Conservation (phyloP, 441 rosid species). For the Adansonia madagascariensis region DNA sequence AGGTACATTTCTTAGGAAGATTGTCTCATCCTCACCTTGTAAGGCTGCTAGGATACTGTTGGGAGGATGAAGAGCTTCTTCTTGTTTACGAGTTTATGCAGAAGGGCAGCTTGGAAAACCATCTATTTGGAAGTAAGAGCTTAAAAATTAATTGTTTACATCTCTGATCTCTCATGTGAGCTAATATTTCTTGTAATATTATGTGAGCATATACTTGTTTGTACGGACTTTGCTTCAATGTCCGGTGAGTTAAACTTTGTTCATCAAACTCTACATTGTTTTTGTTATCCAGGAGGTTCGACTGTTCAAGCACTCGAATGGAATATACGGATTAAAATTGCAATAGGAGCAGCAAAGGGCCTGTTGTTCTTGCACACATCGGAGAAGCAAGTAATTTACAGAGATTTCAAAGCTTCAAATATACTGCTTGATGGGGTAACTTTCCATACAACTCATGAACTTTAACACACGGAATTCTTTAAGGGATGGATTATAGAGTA, state of each 20-base stretch:
- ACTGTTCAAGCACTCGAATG: slow-evolving; percentile 78
- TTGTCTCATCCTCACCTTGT: slow-evolving; percentile 86
- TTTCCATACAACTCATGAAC: slow-evolving; percentile 10
- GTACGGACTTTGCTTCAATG: neutral
- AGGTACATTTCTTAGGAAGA: slow-evolving; percentile 76
- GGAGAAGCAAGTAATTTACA: slow-evolving; percentile 83
- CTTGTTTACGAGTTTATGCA: slow-evolving; percentile 89
- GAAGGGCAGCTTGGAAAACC: slow-evolving; percentile 91
- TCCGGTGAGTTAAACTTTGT: neutral
- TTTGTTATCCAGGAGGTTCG: slow-evolving; percentile 60
- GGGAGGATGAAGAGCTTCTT: slow-evolving; percentile 74
- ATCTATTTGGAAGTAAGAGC: slow-evolving; percentile 81
- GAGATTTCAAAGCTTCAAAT: slow-evolving; percentile 92
- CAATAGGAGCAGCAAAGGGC: slow-evolving; percentile 89
- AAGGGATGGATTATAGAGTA: too few relatives aligned
- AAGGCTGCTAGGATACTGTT: slow-evolving; percentile 76
- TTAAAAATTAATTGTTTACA: slow-evolving; percentile 2
- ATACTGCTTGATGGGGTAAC: slow-evolving; percentile 86
- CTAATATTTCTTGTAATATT: neutral
- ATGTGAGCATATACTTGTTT: neutral
- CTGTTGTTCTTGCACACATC: slow-evolving; percentile 74
- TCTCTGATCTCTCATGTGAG: neutral
- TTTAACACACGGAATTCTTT: too few relatives aligned
- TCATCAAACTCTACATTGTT: slow-evolving; percentile 12
- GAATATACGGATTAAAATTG: slow-evolving; percentile 69